A percentile compares a stretch with the other conserved stretches of the same genome.
phyloP scores from a whole-genome alignment of 1,284 basidiomycete species.

The Caloboletus inedulis region DNA sequence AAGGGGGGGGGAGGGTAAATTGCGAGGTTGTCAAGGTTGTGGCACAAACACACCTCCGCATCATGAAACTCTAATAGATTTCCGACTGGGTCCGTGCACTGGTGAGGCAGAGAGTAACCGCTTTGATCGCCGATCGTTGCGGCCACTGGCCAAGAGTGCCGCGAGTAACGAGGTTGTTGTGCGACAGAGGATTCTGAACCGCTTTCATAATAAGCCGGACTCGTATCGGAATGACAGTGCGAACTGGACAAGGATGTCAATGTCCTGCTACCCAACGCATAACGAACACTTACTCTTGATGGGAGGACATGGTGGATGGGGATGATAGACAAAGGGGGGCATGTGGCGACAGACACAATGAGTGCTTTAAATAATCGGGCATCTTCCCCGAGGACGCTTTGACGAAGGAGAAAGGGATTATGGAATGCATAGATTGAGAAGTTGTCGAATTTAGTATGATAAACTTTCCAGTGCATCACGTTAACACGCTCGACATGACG shows the following conservation, averaged over 20 bases:
- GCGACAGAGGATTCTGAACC: not conserved
- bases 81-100: not conserved
- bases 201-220: slow-evolving; percentile 4
- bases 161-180: not conserved
- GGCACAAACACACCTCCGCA: slow-evolving; percentile 12
- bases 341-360: slow-evolving; percentile 3
- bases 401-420: slow-evolving; percentile 15
- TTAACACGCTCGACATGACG: slow-evolving; percentile 5
- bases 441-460: slow-evolving; percentile 19
- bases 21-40: not conserved
- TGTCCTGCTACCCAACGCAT: not conserved
- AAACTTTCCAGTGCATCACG: slow-evolving; percentile 33
- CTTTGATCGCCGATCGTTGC: not conserved
- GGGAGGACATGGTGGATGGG: slow-evolving; percentile 18
- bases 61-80: slow-evolving; percentile 1
- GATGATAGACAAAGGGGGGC: slow-evolving; percentile 4
- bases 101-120: slow-evolving; percentile 4
- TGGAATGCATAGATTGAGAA: slow-evolving; percentile 22
- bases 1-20: not conserved
- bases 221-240: not conserved
- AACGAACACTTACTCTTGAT: slow-evolving; percentile 16
- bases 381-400: slow-evolving; percentile 18
- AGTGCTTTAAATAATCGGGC: slow-evolving; percentile 25
- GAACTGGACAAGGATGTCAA: slow-evolving; percentile 12
- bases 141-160: slow-evolving; percentile 5